Evolutionary conservation across 441 rosid genomes (phyloP).

Genomic region (Hura crepitans): DNA sequence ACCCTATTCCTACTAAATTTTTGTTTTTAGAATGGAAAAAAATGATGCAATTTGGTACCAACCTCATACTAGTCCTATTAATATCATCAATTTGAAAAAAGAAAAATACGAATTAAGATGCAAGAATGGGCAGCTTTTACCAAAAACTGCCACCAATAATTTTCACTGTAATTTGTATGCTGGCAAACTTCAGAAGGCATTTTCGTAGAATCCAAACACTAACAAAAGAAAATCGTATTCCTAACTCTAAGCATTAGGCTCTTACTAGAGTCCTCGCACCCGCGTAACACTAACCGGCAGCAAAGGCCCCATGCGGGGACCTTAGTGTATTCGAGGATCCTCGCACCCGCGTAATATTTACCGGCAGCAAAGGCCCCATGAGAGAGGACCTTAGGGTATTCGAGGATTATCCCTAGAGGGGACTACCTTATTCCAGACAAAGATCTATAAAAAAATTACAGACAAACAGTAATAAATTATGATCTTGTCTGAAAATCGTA

Average conservation of each 20-base stretch:
- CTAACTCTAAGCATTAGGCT: no score
- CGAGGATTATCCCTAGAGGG: conserved; percentile 3
- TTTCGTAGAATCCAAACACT: conserved; percentile 11
- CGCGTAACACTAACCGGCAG: no score
- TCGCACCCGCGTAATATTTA: no score
- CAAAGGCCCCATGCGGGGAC: no score
- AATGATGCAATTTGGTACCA: not conserved
- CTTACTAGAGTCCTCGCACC: no score
- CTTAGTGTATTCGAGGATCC: no score
- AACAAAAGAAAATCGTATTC: not conserved
- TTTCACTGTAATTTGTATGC: not conserved
- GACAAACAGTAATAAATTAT: not conserved
- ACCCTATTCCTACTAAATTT: no score
- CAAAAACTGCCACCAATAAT: not conserved
- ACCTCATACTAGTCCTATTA: not conserved
- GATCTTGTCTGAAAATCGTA: conserved; percentile 1
- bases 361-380: no score
- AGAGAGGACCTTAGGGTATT: no score
- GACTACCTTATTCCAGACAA: conserved; percentile 11
- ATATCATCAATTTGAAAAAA: not conserved
- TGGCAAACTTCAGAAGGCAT: not conserved
- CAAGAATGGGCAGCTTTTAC: not conserved
- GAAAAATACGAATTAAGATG: not conserved
- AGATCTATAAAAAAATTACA: not conserved
- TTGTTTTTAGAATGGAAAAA: not conserved